Conservation (phyloP, 345 rosid species). For the Populus davidiana region DNA sequence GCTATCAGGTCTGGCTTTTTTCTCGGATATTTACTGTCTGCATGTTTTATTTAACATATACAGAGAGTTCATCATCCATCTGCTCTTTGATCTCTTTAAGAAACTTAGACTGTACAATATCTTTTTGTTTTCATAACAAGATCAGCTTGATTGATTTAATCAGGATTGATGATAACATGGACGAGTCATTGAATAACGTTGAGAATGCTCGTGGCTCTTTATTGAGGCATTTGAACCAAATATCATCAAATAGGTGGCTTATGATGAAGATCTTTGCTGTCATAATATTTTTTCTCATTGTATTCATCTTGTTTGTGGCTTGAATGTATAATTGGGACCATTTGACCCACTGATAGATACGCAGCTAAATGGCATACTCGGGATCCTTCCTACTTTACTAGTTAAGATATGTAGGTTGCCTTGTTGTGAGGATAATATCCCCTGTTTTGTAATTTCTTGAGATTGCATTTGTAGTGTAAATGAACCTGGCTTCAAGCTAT, state of each 20-base stretch:
- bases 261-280: conserved; percentile 82
- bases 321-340: conserved; percentile 22
- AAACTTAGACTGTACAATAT: not conserved
- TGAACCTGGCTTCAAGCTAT: not conserved
- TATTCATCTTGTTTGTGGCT: conserved; percentile 71
- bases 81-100: not conserved
- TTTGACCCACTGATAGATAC: not conserved
- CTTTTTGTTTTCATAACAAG: not conserved
- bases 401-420: not conserved
- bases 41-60: not conserved
- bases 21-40: conserved; percentile 1
- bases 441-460: conserved; percentile 22
- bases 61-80: not conserved
- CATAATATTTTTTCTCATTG: conserved; percentile 57
- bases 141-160: conserved; percentile 15
- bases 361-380: not conserved
- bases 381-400: not conserved
- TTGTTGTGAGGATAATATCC: not conserved
- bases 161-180: conserved; percentile 96
- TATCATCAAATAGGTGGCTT: conserved; percentile 95
- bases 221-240: conserved; percentile 66
- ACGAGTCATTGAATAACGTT: conserved; percentile 77
- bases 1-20: conserved; percentile 62
- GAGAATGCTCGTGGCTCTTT: conserved; percentile 78
- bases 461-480: too few species aligned